Percentiles rank a stretch among this genome's conserved stretches.
phyloP scores from a whole-genome alignment of 345 rosid species.

The Dovyalis caffra region DNA sequence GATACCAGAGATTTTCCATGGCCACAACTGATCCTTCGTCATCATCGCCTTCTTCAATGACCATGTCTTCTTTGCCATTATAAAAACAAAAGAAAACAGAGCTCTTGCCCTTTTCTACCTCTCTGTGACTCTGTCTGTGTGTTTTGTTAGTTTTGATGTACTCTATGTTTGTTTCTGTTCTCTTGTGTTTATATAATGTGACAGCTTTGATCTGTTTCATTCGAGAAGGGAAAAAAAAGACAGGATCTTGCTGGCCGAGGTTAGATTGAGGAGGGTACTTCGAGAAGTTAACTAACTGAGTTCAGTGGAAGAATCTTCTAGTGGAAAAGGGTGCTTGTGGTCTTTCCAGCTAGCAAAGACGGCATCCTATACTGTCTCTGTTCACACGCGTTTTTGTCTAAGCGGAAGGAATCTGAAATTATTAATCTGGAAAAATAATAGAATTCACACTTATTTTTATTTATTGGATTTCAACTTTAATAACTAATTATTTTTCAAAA shows the following conservation, averaged over 20 bases:
- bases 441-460: too few species aligned
- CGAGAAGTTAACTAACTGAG: neutral
- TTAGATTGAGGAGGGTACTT: neutral
- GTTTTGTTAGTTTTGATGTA: neutral
- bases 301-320: neutral
- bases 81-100: neutral
- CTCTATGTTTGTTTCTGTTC: neutral
- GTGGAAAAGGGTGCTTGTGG: neutral
- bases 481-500: too few species aligned
- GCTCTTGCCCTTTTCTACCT: neutral
- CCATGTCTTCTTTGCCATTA: conserved; percentile 11
- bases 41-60: conserved; percentile 4
- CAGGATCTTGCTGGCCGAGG: neutral
- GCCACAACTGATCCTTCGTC: conserved; percentile 1
- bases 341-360: neutral
- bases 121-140: neutral
- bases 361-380: neutral
- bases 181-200: neutral
- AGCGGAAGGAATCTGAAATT: too few species aligned
- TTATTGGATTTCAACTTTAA: too few species aligned
- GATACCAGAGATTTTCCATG: conserved; percentile 14
- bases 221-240: too few species aligned
- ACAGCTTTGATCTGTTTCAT: neutral
- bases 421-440: too few species aligned
- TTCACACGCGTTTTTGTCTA: too few species aligned